Conservation (phyloP, 148 eudicot species). For the Chenopodium album region DNA sequence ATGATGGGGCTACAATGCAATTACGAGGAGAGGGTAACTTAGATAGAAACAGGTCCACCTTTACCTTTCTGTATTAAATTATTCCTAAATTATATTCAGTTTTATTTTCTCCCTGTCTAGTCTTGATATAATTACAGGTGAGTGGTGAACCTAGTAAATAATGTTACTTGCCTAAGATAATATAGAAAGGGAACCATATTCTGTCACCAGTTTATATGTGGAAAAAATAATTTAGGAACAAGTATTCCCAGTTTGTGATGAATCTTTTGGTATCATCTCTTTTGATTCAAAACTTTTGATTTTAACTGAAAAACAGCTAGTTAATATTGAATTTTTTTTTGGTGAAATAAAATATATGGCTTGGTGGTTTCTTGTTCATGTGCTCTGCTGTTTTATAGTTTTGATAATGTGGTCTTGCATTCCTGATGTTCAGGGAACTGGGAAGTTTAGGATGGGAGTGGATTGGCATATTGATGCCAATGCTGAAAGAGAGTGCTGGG, state of each 20-base stretch:
- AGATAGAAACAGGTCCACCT: conserved; percentile 58
- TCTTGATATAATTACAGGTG: neutral
- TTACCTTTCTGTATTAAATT: neutral
- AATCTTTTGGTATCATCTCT: neutral
- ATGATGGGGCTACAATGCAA: conserved; percentile 70
- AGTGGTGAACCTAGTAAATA: neutral
- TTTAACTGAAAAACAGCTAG: neutral
- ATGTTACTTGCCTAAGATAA: neutral
- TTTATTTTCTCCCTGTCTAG: neutral
- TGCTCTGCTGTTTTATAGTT: neutral
- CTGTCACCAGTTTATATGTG: neutral
- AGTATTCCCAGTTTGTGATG: neutral
- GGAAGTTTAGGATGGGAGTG: neutral
- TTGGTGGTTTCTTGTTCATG: neutral
- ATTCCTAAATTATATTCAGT: too few relatives aligned
- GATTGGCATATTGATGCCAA: neutral
- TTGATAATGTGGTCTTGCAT: neutral
- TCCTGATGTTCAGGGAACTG: conserved; percentile 1
- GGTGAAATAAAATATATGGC: neutral
- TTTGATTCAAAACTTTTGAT: neutral
- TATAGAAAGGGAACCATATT: neutral
- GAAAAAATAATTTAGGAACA: neutral
- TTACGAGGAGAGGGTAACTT: conserved; percentile 76
- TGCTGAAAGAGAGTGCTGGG: neutral
- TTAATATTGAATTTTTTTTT: neutral